Evolutionary conservation across 2,329 filamentous ascomycete genomes (phyloP).

Genomic region (Stagonosporopsis cucurbitacearum): DNA sequence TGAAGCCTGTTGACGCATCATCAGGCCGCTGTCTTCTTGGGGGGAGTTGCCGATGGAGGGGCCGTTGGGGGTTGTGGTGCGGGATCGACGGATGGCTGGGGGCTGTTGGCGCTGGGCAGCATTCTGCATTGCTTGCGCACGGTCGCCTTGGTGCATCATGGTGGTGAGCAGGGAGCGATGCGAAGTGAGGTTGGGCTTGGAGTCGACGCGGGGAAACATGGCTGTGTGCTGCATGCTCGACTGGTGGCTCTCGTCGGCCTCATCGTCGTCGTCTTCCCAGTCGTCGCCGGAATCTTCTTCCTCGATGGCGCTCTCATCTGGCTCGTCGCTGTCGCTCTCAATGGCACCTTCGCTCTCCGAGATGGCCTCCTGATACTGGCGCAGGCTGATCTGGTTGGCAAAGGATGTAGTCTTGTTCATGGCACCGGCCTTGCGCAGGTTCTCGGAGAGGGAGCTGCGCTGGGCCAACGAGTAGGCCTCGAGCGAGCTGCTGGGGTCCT

Average conservation of each 20-base stretch:
- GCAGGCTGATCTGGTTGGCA: constrained; percentile 74
- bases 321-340: constrained; percentile 65
- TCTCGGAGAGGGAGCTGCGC: constrained; percentile 63
- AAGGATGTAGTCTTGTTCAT: constrained; percentile 82
- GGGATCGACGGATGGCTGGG: constrained; percentile 64
- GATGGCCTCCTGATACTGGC: constrained; percentile 65
- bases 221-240: constrained; percentile 81
- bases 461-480: constrained; percentile 60
- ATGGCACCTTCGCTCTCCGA: constrained; percentile 65
- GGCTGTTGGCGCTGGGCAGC: constrained; percentile 65
- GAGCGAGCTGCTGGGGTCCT: constrained; percentile 81
- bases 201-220: constrained; percentile 90
- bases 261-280: constrained; percentile 67
- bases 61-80: constrained; percentile 71
- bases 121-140: constrained; percentile 72
- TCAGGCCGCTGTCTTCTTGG: constrained; percentile 62
- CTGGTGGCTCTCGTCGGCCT: constrained; percentile 78
- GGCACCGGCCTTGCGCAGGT: constrained; percentile 53
- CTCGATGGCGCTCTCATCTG: constrained; percentile 65
- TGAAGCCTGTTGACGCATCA: constrained; percentile 63
- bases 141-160: constrained; percentile 82
- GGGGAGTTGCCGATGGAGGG: constrained; percentile 68
- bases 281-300: constrained; percentile 64
- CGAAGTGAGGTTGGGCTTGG: constrained; percentile 81
- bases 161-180: constrained; percentile 88